phyloP scores from a whole-genome alignment of 1,284 basidiomycete genomes.

The Sanghuangporus weigelae region DNA sequence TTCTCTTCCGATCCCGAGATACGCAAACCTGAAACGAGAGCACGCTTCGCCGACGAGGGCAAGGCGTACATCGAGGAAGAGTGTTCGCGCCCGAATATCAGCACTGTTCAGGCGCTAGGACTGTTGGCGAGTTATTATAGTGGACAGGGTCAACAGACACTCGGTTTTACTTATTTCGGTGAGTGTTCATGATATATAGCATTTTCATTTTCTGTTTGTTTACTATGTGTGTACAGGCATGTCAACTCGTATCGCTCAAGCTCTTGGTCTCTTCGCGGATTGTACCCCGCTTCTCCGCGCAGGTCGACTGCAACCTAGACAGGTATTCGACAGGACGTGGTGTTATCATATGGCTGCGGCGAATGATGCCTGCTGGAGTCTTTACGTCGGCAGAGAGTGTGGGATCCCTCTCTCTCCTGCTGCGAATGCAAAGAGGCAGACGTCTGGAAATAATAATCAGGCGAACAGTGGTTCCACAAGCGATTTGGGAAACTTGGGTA shows the following conservation, averaged over 20 bases:
- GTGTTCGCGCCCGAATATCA: conserved; percentile 51
- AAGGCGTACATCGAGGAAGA: conserved; percentile 53
- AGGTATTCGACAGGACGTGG: conserved; percentile 16
- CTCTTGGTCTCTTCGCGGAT: conserved; percentile 50
- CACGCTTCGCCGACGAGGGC: conserved; percentile 47
- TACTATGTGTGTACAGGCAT: conserved; percentile 5
- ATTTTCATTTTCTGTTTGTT: neutral
- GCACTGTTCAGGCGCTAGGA: conserved; percentile 52
- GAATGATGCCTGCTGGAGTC: conserved; percentile 54
- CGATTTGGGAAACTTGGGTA: neutral
- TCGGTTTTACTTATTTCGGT: conserved; percentile 59
- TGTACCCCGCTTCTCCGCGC: conserved; percentile 36
- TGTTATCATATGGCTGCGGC: conserved; percentile 14
- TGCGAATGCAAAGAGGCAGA: neutral
- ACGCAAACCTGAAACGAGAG: conserved; percentile 29
- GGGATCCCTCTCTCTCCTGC: conserved; percentile 33
- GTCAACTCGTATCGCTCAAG: conserved; percentile 16
- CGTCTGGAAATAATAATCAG: neutral
- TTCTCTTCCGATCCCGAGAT: conserved; percentile 53
- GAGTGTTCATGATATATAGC: conserved; percentile 15
- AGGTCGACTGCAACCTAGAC: conserved; percentile 47
- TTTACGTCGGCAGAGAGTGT: conserved; percentile 55
- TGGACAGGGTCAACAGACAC: conserved; percentile 47
- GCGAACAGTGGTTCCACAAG: neutral
- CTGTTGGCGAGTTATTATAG: conserved; percentile 57